These are phyloP conservation scores for Helicocarpus griseus DNA, from an alignment of 2,329 filamentous ascomycete species.

Conservation along the genomic window DNA sequence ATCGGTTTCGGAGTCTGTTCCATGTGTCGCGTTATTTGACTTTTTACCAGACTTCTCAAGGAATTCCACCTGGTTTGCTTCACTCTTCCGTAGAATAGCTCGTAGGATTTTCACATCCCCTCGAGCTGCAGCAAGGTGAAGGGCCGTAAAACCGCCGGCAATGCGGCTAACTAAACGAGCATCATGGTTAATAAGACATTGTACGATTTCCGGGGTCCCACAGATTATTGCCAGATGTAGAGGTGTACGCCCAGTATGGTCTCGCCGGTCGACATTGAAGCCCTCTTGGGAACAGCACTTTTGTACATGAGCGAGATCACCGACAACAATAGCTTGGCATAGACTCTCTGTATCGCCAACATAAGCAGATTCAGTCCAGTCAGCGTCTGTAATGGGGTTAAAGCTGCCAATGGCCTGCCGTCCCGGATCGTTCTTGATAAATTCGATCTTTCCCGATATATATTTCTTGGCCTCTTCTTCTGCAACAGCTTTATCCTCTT, in stretches of 20 bases:
- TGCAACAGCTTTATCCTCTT: constrained; percentile 61
- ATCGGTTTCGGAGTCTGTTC: neutral
- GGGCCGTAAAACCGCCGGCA: constrained; percentile 68
- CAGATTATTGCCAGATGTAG: constrained; percentile 64
- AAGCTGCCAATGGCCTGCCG: constrained; percentile 65
- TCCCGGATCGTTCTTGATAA: constrained; percentile 73
- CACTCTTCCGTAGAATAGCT: constrained; percentile 47
- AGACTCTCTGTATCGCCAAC: constrained; percentile 67
- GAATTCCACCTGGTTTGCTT: constrained; percentile 49
- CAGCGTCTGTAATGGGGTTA: constrained; percentile 68
- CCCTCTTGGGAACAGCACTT: constrained; percentile 61
- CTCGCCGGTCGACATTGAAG: constrained; percentile 61
- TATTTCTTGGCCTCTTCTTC: constrained; percentile 66
- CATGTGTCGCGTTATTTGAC: neutral
- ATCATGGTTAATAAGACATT: constrained; percentile 60
- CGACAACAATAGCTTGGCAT: constrained; percentile 71
- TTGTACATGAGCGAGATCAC: constrained; percentile 58
- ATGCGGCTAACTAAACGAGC: constrained; percentile 64
- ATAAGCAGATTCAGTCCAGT: constrained; percentile 87
- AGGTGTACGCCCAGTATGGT: constrained; percentile 69
- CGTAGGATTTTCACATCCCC: constrained; percentile 61
- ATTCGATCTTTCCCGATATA: constrained; percentile 62
- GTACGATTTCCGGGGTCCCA: constrained; percentile 61
- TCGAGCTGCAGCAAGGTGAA: constrained; percentile 69
- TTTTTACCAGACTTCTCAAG: constrained; percentile 7